These are phyloP conservation scores for Erodium trifolium DNA, from an alignment of 441 rosid genomes.

Conservation along the genomic window DNA sequence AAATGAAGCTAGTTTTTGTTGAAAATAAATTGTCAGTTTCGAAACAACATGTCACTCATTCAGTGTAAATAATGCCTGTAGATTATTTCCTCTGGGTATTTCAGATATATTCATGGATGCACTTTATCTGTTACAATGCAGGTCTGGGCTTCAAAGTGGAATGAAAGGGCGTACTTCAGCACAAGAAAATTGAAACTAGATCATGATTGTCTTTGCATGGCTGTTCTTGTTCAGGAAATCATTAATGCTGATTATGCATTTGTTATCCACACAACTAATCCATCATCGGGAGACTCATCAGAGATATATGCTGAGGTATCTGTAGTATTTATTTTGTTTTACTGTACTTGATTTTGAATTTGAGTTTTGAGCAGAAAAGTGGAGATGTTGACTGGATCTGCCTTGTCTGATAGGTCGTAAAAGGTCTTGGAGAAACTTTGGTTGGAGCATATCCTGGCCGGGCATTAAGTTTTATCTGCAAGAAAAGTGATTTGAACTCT, in stretches of 20 bases:
- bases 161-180: constrained; percentile 97
- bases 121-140: constrained; percentile 26
- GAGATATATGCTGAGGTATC: constrained; percentile 95
- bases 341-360: constrained; percentile 1
- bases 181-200: constrained; percentile 73
- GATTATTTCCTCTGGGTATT: background rate
- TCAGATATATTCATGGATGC: constrained; percentile 13
- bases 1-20: background rate
- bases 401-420: constrained; percentile 54
- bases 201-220: constrained; percentile 94
- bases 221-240: constrained; percentile 94
- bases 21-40: background rate
- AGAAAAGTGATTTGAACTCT: constrained; percentile 55
- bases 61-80: background rate
- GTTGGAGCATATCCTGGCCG: constrained; percentile 99
- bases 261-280: constrained; percentile 96
- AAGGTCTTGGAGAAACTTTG: constrained; percentile 94
- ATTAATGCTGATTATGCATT: constrained; percentile 95
- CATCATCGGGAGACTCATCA: constrained; percentile 83
- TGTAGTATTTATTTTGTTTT: constrained; percentile 10
- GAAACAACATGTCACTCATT: background rate
- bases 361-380: constrained; percentile 10
- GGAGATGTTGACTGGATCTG: constrained; percentile 15
- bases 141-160: constrained; percentile 99
- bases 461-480: constrained; percentile 82